These are phyloP conservation scores for Umbelopsis sp. DNA, from an alignment of 371 early-diverging fungal genomes.

Conservation along the genomic window DNA sequence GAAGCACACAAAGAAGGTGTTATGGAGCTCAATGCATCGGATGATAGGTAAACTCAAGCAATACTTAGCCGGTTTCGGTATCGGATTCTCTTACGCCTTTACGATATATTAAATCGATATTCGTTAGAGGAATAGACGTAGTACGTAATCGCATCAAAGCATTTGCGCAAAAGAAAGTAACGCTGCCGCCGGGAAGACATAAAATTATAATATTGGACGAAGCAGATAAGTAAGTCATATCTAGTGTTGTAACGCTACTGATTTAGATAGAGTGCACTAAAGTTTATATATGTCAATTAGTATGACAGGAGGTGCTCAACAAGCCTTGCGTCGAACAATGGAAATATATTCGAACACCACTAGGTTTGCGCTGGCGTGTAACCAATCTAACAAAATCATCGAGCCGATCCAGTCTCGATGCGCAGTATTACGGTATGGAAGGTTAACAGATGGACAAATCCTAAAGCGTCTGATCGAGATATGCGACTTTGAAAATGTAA, in stretches of 20 bases:
- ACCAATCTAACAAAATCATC: slow-evolving; percentile 96
- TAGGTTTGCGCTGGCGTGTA: slow-evolving; percentile 98
- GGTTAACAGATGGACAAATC: slow-evolving; percentile 79
- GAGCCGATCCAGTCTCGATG: slow-evolving; percentile 99
- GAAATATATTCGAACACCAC: slow-evolving; percentile 95
- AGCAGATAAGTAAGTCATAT: slow-evolving; percentile 76
- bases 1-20: slow-evolving; percentile 87
- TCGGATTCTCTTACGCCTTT: no score
- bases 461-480: slow-evolving; percentile 81
- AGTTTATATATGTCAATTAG: slow-evolving; percentile 33
- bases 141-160: slow-evolving; percentile 97
- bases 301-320: slow-evolving; percentile 95
- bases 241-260: not conserved
- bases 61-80: no score
- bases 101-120: not conserved
- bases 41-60: slow-evolving; percentile 79
- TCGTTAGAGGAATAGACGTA: slow-evolving; percentile 93
- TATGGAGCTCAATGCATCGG: slow-evolving; percentile 98
- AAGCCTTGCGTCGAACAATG: slow-evolving; percentile 97
- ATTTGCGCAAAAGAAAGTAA: slow-evolving; percentile 98
- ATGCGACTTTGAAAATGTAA: slow-evolving; percentile 81
- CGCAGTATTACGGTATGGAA: slow-evolving; percentile 91
- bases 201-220: slow-evolving; percentile 99
- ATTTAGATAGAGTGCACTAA: not conserved
- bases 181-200: slow-evolving; percentile 85